Evolutionary conservation across 1,139 yeast genomes (phyloP), one percentile per base, ranked within the genome.

Genomic region (Geotrichum carabidarum): DNA sequence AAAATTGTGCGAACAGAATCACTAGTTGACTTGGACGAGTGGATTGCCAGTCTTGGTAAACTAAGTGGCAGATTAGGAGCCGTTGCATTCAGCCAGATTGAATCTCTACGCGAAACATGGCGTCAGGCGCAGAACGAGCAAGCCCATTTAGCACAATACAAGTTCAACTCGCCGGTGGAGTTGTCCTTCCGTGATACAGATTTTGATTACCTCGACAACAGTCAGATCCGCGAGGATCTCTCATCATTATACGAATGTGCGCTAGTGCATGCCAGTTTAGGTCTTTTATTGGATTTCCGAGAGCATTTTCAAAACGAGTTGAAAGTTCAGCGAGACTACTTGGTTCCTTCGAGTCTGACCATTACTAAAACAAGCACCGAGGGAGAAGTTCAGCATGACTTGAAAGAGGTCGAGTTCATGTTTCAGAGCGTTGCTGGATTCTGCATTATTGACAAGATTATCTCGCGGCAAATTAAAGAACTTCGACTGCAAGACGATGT

Each of bases 91-190:
- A 78, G 78, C 0, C 80, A 83, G 58, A 76, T 83, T 42, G 75
- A 74, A 27, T 71, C 72, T 8, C 76, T 89, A 50, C 82, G 84
- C 52, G 73, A 73, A 7, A 72, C 75, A 43, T 88, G 95, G 95
- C 74, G 65, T 57, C 64, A 59, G 56, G 75, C 65, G 61, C 77
- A 71, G 44, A 58, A 67, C 27, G 60, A 73, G 60, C 68, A 78
- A 54, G 66, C 71, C 50, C 76, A 79, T 17, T 76, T 86, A 56
- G 70, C 75, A 11, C 76, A 79, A 17, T 90, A 81, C 67, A 84
- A 84, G 63, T 79, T 91, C 59, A 90, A 90, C 66, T 86, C 96
- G 0, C 89, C 96, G 0, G 88, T 90, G 7, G 98, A 91, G 68
- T 70, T 82, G 12, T 81, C 90, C 4, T 75, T 86, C 68, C 74